Percentiles rank a stretch among this genome's conserved stretches.
phyloP scores from a whole-genome alignment of 352 stramenopile species.

The Globisporangium paroecandrum region DNA sequence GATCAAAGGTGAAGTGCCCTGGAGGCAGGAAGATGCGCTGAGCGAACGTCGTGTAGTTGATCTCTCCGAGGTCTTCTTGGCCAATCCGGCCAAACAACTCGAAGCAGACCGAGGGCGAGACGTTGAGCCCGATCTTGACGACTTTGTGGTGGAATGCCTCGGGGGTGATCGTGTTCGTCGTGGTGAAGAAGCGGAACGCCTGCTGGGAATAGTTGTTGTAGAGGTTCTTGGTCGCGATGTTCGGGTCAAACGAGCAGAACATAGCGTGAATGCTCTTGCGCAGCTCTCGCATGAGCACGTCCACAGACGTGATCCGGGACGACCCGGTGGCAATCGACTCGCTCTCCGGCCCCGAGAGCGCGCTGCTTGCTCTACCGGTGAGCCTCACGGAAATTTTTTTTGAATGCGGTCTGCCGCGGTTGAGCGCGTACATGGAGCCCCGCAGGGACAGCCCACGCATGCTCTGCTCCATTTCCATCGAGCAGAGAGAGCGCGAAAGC shows the following conservation, averaged over 20 bases:
- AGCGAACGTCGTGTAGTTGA: conserved; percentile 61
- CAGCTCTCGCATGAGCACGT: conserved; percentile 52
- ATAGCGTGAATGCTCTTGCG: conserved; percentile 42
- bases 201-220: conserved; percentile 66
- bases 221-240: conserved; percentile 28
- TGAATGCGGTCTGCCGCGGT: conserved; percentile 6
- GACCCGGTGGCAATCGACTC: not conserved
- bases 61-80: conserved; percentile 60
- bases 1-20: conserved; percentile 25
- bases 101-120: conserved; percentile 36
- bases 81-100: conserved; percentile 63
- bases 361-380: conserved; percentile 6
- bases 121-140: conserved; percentile 50
- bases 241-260: conserved; percentile 40
- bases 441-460: conserved; percentile 30
- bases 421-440: conserved; percentile 35
- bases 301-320: conserved; percentile 31
- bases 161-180: conserved; percentile 63
- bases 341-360: conserved; percentile 1
- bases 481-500: not conserved
- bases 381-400: conserved; percentile 19
- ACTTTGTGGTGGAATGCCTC: conserved; percentile 69
- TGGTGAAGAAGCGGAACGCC: conserved; percentile 77
- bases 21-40: conserved; percentile 55
- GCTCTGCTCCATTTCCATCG: conserved; percentile 16